Percentiles rank a stretch among this genome's conserved stretches.
Conservation (phyloP, 2,329 filamentous ascomycete genomes). For the Simplicillium sp. region DNA sequence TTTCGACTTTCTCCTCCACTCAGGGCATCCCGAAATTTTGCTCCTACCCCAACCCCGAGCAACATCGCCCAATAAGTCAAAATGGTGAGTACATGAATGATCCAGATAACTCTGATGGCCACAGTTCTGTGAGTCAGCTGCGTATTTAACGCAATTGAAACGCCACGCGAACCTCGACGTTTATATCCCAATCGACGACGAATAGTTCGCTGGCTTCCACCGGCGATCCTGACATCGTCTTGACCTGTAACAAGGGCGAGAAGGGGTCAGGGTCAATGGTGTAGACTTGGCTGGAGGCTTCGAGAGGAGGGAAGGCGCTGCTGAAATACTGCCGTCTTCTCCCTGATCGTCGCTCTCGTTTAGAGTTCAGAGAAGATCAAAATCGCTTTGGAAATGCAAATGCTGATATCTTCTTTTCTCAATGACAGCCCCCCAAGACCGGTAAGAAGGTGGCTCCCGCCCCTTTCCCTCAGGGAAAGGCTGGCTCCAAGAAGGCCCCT, state of each 20-base stretch:
- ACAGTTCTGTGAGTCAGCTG: conserved; percentile 26
- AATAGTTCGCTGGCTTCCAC: conserved; percentile 19
- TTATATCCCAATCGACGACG: conserved; percentile 6
- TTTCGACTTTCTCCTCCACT: conserved; percentile 15
- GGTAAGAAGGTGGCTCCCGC: conserved; percentile 98
- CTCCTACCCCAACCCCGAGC: conserved; percentile 14
- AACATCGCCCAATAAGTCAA: conserved; percentile 25
- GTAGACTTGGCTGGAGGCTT: conserved; percentile 59
- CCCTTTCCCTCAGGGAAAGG: conserved; percentile 92
- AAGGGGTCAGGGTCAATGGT: conserved; percentile 21
- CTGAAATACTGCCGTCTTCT: conserved; percentile 51
- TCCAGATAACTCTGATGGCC: conserved; percentile 26
- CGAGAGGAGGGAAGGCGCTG: conserved; percentile 17
- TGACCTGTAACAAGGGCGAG: conserved; percentile 3
- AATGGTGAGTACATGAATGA: conserved; percentile 29
- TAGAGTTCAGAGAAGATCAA: conserved; percentile 88
- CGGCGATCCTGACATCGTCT: conserved; percentile 3
- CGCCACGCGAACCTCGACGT: conserved; percentile 15
- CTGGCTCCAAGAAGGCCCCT: conserved; percentile 82
- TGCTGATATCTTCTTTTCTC: conserved; percentile 99
- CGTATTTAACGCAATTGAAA: conserved; percentile 22
- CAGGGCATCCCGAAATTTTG: conserved; percentile 20
- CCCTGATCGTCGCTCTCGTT: conserved; percentile 28
- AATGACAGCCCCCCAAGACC: conserved; percentile 99
- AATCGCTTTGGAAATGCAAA: conserved; percentile 59